Conservation (phyloP, 768 basidiomycete species). For the Leccinum sublutescens region DNA sequence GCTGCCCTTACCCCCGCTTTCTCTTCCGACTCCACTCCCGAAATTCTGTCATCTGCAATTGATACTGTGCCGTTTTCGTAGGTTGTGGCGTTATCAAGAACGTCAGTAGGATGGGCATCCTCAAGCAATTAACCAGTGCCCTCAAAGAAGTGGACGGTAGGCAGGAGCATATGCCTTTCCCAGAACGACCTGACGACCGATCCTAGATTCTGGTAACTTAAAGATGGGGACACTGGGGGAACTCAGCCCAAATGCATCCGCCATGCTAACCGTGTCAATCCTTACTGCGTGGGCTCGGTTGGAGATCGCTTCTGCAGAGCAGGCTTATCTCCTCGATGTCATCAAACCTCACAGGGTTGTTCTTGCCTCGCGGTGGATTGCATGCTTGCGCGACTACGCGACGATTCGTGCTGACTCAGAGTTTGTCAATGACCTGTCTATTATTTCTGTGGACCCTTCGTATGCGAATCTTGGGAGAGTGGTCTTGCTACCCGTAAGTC, state of each 20-base stretch:
- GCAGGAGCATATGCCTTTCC: conserved; percentile 3
- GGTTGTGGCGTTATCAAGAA: conserved; percentile 95
- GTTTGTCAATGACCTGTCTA: conserved; percentile 70
- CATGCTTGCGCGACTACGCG: conserved; percentile 88
- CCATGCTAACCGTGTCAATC: conserved; percentile 91
- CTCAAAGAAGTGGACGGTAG: conserved; percentile 88
- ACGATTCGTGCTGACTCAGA: conserved; percentile 89
- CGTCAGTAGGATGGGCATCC: conserved; percentile 87
- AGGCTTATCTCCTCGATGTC: conserved; percentile 76
- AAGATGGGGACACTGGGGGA: conserved; percentile 85
- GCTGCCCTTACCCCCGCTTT: conserved; percentile 97
- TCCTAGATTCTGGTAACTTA: conserved; percentile 74
- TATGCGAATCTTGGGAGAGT: conserved; percentile 90
- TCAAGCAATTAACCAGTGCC: conserved; percentile 83
- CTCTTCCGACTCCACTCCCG: conserved; percentile 91
- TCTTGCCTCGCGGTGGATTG: conserved; percentile 84
- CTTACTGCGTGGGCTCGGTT: conserved; percentile 96
- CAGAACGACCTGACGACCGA: conserved; percentile 8
- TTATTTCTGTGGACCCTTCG: conserved; percentile 73
- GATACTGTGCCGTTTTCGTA: conserved; percentile 89
- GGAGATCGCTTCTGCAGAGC: conserved; percentile 70
- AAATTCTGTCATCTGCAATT: conserved; percentile 89
- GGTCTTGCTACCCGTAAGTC: conserved; percentile 82
- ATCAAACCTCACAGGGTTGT: conserved; percentile 75
- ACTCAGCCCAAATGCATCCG: conserved; percentile 89